A percentile compares a stretch with the other conserved stretches of the same genome.
phyloP scores from a whole-genome alignment of 192 early-diverging fungal species.

The Cetraspora pellucida region DNA sequence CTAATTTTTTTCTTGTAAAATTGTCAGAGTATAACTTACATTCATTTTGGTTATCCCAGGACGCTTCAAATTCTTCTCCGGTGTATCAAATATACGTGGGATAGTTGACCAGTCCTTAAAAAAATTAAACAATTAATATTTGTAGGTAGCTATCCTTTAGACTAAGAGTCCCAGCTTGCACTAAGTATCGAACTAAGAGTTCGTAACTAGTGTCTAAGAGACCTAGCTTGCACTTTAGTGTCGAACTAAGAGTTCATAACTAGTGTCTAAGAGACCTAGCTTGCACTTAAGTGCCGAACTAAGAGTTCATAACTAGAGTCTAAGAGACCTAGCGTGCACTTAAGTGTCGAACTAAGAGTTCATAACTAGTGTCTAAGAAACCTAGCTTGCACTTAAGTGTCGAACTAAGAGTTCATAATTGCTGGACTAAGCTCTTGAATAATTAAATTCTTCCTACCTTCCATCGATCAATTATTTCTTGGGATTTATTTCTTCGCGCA shows the following conservation, averaged over 20 bases:
- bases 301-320: constrained; percentile 27
- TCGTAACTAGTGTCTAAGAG: constrained; percentile 3
- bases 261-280: constrained; percentile 22
- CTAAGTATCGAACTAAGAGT: no score
- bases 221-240: constrained; percentile 27
- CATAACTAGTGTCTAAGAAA: no score
- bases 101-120: constrained; percentile 8
- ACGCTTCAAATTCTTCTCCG: background rate
- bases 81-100: background rate
- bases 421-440: constrained; percentile 25
- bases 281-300: constrained; percentile 28
- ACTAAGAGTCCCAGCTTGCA: no score
- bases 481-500: constrained; percentile 1
- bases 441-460: constrained; percentile 9
- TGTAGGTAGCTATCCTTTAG: no score
- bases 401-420: no score
- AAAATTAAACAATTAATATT: background rate
- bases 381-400: no score
- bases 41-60: background rate
- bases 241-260: constrained; percentile 23
- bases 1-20: background rate
- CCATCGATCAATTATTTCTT: constrained; percentile 21
- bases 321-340: no score
- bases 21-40: background rate
- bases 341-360: no score